Evolutionary conservation across 2,329 filamentous ascomycete genomes (phyloP), one percentile per base, ranked within the genome.

Genomic region (Aspergillus clavatus): DNA sequence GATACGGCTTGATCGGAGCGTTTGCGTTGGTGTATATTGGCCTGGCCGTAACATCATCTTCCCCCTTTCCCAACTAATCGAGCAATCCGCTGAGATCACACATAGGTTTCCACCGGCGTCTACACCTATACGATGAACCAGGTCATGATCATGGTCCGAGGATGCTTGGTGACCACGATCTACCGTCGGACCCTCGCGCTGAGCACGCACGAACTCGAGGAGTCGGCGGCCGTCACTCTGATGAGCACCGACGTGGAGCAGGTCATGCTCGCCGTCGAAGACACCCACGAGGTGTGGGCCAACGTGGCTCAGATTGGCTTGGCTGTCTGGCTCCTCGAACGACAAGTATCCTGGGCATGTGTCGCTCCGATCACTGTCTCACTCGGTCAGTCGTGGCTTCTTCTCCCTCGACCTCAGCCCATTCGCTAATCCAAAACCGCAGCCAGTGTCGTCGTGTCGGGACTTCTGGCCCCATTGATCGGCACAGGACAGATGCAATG

Each of bases 211-310:
- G 50, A 61, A 1, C 57, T 67, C 22, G 62, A 69, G 24, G 68
- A 69, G 5, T 61, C 59, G 4, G 62, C 65, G 0, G 63, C 71
- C 1, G 52, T 71, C 2, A 74, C 71, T 0, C 58, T 75, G 6
- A 76, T 76, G 71, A 69, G 68, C 3, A 67, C 71, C 0, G 72
- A 74, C 38, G 63, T 74, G 2, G 61, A 66, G 26, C 56, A 62
- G 12, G 61, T 69, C 4, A 50, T 53, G 0, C 40, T 43, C 6
- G 56, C 57, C 11, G 45, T 65, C 24, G 33, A 43, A 5, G 39
- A 39, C 5, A 29, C 66, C 7, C 63, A 69, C 38, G 63, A 65
- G 33, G 49, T 54, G 4, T 71, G 67, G 60, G 65, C 63, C 5
- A 60, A 59, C 23, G 42, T 65, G 0, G 50, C 72, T 38, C 62